A percentile compares a stretch with the other conserved stretches of the same genome.
phyloP scores from a whole-genome alignment of 2,329 filamentous ascomycete species.

The Knufia petricola region DNA sequence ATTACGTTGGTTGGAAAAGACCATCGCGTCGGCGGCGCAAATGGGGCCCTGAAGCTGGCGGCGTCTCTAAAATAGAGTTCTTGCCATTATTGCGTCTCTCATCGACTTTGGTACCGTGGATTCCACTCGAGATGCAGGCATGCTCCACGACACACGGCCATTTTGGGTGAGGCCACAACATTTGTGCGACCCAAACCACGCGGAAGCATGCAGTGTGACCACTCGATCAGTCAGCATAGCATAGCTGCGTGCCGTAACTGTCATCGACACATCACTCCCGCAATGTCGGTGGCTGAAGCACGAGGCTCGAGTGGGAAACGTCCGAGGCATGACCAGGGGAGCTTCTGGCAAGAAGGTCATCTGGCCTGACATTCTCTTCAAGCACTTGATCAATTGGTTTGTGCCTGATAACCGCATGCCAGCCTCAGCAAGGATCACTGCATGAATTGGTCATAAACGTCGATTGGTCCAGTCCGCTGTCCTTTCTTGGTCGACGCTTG shows the following conservation, averaged over 20 bases:
- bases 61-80: not conserved
- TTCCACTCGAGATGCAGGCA: not conserved
- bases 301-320: no score
- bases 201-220: not conserved
- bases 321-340: slow-evolving; percentile 1
- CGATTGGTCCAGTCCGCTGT: slow-evolving; percentile 4
- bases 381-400: not conserved
- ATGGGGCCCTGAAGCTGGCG: not conserved
- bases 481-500: not conserved
- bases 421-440: not conserved
- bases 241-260: not conserved
- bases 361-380: slow-evolving; percentile 2
- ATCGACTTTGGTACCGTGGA: not conserved
- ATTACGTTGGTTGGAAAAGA: not conserved
- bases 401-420: slow-evolving; percentile 6
- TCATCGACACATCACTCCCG: not conserved
- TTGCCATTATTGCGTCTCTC: not conserved
- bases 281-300: not conserved
- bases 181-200: not conserved
- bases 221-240: not conserved
- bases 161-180: not conserved
- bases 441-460: not conserved
- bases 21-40: slow-evolving; percentile 1
- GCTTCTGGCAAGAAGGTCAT: not conserved
- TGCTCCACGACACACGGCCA: not conserved